Evolutionary conservation across 75 land plant species (phyloP), one percentile per base, ranked within the genome.

Genomic region (Cupressus sempervirens): DNA sequence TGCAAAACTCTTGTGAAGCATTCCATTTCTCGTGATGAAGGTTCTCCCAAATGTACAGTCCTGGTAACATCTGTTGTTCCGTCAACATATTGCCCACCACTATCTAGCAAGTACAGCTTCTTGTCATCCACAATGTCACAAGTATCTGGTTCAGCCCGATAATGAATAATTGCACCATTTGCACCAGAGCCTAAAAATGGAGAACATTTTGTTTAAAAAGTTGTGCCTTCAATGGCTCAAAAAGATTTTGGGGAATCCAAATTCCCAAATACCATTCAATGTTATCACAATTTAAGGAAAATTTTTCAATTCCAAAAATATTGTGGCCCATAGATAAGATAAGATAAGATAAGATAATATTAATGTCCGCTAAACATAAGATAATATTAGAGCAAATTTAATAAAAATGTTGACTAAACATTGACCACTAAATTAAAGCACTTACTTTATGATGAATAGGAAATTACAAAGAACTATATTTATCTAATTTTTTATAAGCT

Each of bases 21-120:
- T 85, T 97, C 99, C 84, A 91, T 96, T 74, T 97, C 90, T 48
- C 93, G 86, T 3, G 89, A 79, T 65, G 91, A 89, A 40, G 99
- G 99, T 83, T 92, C 92, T 76, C 98, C 95, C 91, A 97, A 96
- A 84, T 97, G 99, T 3, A 96, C 94, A 18, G 99, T 97, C 82
- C 99, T 88, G 35, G 99, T 97, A 75, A 97, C 90, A 86, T 97
- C 99, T 88, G 99, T 97, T 81, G 99, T 97, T 35, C 99, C 99
- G 92, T 97, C 99, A 83, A 96, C 83, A 91, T 96, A 97, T 67
- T 96, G 99, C 29, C 90, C 99, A 62, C 99, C 99, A 91, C 99
- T 97, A 76, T 97, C 99, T 54, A 97, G 87, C 45, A 97, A 87
- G 84, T 94, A 93, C 40, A 97, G 89, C 38, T 91, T 90, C 29